These are phyloP conservation scores for Medicago truncatula DNA, from an alignment of 306 rosid genomes.

Conservation along the genomic window MtrunA17r5.0-ANR NC_053046.1:44566501-44567000, in stretches of 20 bases:
- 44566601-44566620: slow-evolving; percentile 87
- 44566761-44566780: slow-evolving; percentile 32
- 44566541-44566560: slow-evolving; percentile 99
- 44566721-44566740: slow-evolving; percentile 28
- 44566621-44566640: slow-evolving; percentile 78
- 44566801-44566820: slow-evolving; percentile 17
- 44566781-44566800: slow-evolving; percentile 29
- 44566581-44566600: slow-evolving; percentile 97
- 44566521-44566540: slow-evolving; percentile 95
- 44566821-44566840: slow-evolving; percentile 18
- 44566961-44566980: slow-evolving; percentile 38
- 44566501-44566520: slow-evolving; percentile 84
- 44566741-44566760: slow-evolving; percentile 31
- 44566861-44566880: slow-evolving; percentile 22
- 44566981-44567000: slow-evolving; percentile 67
- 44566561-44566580: slow-evolving; percentile 97
- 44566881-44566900: background rate
- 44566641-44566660: slow-evolving; percentile 26
- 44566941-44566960: slow-evolving; percentile 12
- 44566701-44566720: slow-evolving; percentile 13
- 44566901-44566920: slow-evolving; percentile 6
- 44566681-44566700: slow-evolving; percentile 9
- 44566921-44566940: slow-evolving; percentile 7
- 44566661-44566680: slow-evolving; percentile 9
- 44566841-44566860: slow-evolving; percentile 27